Evolutionary conservation across 495 filamentous ascomycete genomes (phyloP).

Genomic region (Massariosphaeria phaeospora): DNA sequence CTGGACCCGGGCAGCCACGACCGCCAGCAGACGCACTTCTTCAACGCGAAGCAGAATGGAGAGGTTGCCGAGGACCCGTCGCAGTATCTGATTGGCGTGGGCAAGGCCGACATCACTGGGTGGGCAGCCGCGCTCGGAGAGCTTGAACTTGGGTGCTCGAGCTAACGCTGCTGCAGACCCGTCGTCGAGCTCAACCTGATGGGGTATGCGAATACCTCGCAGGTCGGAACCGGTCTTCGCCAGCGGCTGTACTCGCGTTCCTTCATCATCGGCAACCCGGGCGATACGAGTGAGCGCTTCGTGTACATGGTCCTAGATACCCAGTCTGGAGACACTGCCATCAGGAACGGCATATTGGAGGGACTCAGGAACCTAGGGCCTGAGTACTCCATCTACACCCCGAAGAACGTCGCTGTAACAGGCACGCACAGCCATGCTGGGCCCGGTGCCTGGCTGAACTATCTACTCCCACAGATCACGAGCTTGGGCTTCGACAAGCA

Average conservation of each 20-base stretch:
- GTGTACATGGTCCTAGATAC: constrained; percentile 87
- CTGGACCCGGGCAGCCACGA: constrained; percentile 11
- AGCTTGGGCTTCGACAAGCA: constrained; percentile 84
- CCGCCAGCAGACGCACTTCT: constrained; percentile 24
- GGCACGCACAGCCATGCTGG: constrained; percentile 94
- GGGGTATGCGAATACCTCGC: constrained; percentile 86
- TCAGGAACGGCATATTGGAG: constrained; percentile 77
- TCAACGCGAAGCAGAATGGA: constrained; percentile 19
- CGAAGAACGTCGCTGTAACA: constrained; percentile 82
- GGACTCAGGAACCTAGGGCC: constrained; percentile 61
- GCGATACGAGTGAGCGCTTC: constrained; percentile 65
- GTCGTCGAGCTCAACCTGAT: constrained; percentile 90
- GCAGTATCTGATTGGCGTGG: constrained; percentile 78
- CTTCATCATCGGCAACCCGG: constrained; percentile 75
- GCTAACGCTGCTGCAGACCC: constrained; percentile 47
- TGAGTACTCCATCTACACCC: constrained; percentile 68
- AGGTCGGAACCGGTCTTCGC: constrained; percentile 80
- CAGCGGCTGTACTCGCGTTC: constrained; percentile 87
- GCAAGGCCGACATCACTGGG: constrained; percentile 93
- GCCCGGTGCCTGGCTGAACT: constrained; percentile 92
- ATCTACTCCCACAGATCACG: constrained; percentile 90
- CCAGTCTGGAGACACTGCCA: constrained; percentile 83
- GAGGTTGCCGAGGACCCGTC: constrained; percentile 39
- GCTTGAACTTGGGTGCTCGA: too few relatives aligned
- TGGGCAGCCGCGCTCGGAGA: constrained; percentile 42